Percentiles rank a stretch among this genome's conserved stretches.
Evolutionary conservation across 2,329 filamentous ascomycete species (phyloP).

Genomic region (Stachybotrys echinatus): DNA sequence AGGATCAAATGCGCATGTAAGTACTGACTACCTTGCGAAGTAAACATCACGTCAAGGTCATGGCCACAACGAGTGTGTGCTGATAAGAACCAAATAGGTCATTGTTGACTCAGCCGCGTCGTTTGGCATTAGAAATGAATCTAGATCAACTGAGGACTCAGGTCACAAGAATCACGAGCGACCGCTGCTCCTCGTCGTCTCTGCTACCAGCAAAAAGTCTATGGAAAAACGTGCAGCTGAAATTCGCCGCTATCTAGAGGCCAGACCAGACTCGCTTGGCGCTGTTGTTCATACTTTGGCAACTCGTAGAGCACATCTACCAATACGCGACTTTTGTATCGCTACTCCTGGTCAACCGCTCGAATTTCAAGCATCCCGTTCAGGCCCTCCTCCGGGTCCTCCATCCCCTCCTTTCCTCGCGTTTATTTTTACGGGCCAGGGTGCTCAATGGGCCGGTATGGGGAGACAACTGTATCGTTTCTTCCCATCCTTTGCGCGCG

Average conservation of each 20-base stretch:
- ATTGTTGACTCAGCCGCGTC: background rate
- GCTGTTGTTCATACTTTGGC: background rate
- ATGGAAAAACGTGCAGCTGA: too few species aligned
- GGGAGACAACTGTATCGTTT: conserved; percentile 10
- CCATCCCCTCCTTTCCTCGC: background rate
- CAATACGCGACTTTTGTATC: background rate
- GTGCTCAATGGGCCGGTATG: conserved; percentile 19
- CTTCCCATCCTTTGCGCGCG: conserved; percentile 3
- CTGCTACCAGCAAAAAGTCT: too few species aligned
- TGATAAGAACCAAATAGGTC: background rate
- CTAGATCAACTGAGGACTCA: too few species aligned
- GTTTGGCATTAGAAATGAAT: background rate
- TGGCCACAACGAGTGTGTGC: too few species aligned
- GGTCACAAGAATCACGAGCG: background rate
- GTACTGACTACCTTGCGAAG: background rate
- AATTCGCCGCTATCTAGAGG: background rate
- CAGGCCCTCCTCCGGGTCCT: too few species aligned
- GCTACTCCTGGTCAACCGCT: background rate
- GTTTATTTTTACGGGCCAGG: conserved; percentile 20
- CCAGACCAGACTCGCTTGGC: background rate
- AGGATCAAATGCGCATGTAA: conserved; percentile 6
- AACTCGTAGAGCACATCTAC: background rate
- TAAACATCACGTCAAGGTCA: background rate
- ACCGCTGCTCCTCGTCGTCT: too few species aligned
- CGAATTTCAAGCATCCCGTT: background rate